Conservation (phyloP, 2,329 filamentous ascomycete species). For the Chrysosporium keratinophilum region DNA sequence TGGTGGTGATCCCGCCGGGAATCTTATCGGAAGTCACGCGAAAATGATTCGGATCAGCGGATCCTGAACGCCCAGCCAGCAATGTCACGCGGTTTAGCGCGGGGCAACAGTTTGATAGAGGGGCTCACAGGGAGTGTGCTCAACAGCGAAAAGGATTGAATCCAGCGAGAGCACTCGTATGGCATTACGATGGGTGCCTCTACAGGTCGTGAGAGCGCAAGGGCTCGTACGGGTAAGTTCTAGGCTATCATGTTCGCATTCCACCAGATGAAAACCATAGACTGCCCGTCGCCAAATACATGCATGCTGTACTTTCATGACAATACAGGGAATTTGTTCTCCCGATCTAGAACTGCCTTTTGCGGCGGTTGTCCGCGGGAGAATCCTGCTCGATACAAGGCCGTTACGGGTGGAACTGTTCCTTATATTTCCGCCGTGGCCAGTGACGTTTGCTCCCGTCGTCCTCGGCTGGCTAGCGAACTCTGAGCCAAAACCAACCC, state of each 20-base stretch:
- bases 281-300: not conserved
- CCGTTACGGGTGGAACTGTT: not conserved
- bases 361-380: conserved; percentile 10
- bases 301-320: not conserved
- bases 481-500: not conserved
- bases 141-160: too few species aligned
- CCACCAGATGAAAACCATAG: not conserved
- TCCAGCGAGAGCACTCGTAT: too few species aligned
- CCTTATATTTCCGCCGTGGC: conserved; percentile 7
- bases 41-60: not conserved
- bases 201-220: too few species aligned
- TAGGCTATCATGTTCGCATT: not conserved
- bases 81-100: conserved; percentile 4
- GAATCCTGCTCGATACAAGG: not conserved
- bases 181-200: too few species aligned
- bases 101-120: not conserved
- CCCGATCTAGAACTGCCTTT: not conserved
- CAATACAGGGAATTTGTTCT: not conserved
- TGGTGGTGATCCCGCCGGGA: not conserved
- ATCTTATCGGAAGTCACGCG: not conserved
- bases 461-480: conserved; percentile 3
- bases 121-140: not conserved
- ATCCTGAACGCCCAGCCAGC: not conserved
- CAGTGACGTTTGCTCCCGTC: conserved; percentile 3
- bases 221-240: too few species aligned